Conservation (phyloP, 768 basidiomycete species). For the Mycena floridula region DNA sequence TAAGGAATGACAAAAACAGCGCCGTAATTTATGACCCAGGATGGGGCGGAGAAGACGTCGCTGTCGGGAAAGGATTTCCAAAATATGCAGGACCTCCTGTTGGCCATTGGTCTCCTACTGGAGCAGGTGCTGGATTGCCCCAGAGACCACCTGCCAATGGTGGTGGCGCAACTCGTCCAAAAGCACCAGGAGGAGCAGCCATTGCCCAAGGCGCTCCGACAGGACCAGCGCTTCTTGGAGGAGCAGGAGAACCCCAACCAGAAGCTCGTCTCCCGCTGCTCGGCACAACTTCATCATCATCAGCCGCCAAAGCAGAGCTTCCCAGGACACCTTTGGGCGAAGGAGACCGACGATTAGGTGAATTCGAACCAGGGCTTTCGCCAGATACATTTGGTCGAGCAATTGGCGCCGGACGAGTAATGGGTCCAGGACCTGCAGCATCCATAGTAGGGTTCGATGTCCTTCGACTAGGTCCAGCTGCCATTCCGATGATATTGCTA, state of each 20-base stretch:
- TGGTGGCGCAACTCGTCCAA: too few relatives aligned
- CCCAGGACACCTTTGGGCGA: constrained; percentile 66
- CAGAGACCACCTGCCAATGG: too few relatives aligned
- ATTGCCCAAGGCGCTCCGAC: not conserved
- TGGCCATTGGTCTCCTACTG: too few relatives aligned
- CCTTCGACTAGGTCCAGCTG: not conserved
- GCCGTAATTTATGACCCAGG: too few relatives aligned
- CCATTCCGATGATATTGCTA: constrained; percentile 19
- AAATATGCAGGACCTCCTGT: too few relatives aligned
- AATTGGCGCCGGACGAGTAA: constrained; percentile 45
- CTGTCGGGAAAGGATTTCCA: too few relatives aligned
- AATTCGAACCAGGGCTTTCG: constrained; percentile 48
- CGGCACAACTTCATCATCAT: constrained; percentile 73
- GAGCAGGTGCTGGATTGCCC: too few relatives aligned
- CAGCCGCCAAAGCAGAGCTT: constrained; percentile 71
- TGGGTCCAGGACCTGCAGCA: constrained; percentile 32
- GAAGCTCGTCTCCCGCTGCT: constrained; percentile 1
- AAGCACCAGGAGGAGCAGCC: constrained; percentile 42
- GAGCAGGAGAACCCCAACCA: not conserved
- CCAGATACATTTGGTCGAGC: constrained; percentile 45
- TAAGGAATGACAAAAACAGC: too few relatives aligned
- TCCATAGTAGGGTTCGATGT: not conserved
- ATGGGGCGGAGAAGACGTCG: too few relatives aligned
- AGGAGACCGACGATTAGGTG: constrained; percentile 39
- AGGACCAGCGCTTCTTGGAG: not conserved